phyloP scores from a whole-genome alignment of 495 filamentous ascomycete species.

The Baudoinia panamericana region DNA sequence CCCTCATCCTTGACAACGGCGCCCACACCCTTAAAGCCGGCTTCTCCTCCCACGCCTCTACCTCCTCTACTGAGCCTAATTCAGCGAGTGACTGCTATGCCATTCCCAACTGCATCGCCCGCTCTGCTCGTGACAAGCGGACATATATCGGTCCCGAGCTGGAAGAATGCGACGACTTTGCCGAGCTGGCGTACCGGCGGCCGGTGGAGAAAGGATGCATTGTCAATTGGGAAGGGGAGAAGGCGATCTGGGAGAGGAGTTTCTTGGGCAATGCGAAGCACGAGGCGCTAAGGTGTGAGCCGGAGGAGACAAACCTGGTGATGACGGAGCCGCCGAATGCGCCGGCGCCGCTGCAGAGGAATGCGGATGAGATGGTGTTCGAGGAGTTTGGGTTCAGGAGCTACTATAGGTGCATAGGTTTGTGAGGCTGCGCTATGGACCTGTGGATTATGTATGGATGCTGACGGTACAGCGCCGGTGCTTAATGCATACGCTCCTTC shows the following conservation, averaged over 20 bases:
- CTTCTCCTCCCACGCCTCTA: constrained; percentile 39
- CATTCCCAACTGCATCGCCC: constrained; percentile 80
- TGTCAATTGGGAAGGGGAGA: constrained; percentile 93
- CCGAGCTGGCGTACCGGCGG: constrained; percentile 72
- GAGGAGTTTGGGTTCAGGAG: constrained; percentile 93
- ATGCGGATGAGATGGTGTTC: constrained; percentile 93
- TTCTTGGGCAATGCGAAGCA: constrained; percentile 67
- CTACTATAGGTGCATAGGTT: constrained; percentile 63
- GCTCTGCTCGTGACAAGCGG: constrained; percentile 56
- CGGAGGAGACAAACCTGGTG: constrained; percentile 65
- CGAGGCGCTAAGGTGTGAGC: constrained; percentile 44
- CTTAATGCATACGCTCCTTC: constrained; percentile 71
- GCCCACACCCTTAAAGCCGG: constrained; percentile 89
- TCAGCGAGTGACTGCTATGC: constrained; percentile 41
- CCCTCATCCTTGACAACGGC: constrained; percentile 89
- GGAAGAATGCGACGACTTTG: constrained; percentile 73
- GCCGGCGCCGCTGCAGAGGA: constrained; percentile 62
- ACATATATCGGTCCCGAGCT: constrained; percentile 69
- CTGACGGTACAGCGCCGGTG: constrained; percentile 39
- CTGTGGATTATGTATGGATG: constrained; percentile 1
- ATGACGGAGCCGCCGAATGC: constrained; percentile 88
- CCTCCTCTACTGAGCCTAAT: constrained; percentile 12
- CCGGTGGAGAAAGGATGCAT: constrained; percentile 93
- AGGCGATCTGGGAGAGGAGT: constrained; percentile 86
- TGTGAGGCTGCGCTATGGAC: constrained; percentile 26